These are phyloP conservation scores for Eucalyptus globulus DNA, from an alignment of 345 rosid species.

Conservation along the genomic window DNA sequence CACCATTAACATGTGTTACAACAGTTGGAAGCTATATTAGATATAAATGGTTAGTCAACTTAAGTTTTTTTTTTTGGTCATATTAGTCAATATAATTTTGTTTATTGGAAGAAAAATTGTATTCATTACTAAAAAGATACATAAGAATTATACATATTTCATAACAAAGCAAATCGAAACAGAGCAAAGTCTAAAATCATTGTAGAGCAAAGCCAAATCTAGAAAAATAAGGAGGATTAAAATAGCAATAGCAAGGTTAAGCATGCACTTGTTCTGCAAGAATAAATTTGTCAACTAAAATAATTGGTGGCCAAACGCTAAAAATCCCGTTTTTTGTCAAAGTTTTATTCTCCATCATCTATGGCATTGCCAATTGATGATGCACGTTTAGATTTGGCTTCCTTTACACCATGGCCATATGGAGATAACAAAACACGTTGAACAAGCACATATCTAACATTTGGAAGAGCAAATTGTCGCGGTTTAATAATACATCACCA, in stretches of 20 bases:
- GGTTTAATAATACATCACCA: too few relatives aligned
- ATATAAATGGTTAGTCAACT: not conserved
- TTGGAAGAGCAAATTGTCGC: too few relatives aligned
- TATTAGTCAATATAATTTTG: not conserved
- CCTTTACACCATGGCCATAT: too few relatives aligned
- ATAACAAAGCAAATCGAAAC: too few relatives aligned
- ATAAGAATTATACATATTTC: not conserved
- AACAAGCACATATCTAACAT: too few relatives aligned
- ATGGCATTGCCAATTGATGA: fast-evolving
- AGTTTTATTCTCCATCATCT: not conserved
- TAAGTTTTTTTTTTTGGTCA: not conserved
- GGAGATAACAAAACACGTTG: too few relatives aligned
- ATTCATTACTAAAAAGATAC: not conserved
- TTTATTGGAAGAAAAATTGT: not conserved
- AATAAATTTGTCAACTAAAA: not conserved
- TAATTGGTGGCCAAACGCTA: too few relatives aligned
- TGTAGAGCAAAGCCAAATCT: not conserved
- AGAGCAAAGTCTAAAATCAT: not conserved
- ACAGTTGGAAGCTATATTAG: not conserved
- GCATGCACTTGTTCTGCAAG: fast-evolving
- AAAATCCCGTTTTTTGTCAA: too few relatives aligned
- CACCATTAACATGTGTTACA: not conserved
- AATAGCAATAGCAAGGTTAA: not conserved
- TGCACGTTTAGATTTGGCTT: too few relatives aligned
- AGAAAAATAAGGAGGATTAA: not conserved